Conservation (phyloP, 257 asterid genomes). For the Solanum tarijense region DNA sequence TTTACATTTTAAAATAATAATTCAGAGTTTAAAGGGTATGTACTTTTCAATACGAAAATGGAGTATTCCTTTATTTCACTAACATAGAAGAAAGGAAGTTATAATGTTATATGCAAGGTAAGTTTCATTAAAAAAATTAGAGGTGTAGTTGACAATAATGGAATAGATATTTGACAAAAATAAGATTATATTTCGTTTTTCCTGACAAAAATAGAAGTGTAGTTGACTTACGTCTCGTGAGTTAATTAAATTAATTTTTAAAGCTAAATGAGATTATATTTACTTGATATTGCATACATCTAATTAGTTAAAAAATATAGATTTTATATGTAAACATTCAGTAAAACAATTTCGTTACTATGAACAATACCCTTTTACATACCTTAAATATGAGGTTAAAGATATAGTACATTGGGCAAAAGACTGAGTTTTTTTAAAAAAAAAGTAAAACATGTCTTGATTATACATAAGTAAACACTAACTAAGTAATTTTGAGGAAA, state of each 20-base stretch:
- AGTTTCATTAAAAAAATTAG: background rate
- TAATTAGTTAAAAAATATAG: background rate
- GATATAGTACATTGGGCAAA: background rate
- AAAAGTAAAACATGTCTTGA: background rate
- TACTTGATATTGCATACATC: no score
- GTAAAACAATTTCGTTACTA: background rate
- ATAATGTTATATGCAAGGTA: background rate
- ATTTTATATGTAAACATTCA: background rate
- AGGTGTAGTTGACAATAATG: background rate
- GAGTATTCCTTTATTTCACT: background rate
- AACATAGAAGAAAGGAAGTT: background rate
- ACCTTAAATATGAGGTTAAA: background rate
- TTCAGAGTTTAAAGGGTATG: background rate
- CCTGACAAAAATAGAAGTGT: no score
- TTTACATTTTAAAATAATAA: background rate
- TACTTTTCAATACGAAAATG: background rate
- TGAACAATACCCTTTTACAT: background rate
- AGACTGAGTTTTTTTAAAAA: no score
- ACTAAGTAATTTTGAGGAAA: background rate
- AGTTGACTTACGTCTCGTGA: no score
- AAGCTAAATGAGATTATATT: no score
- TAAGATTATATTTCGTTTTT: no score
- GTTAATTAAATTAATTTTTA: no score
- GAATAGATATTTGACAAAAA: background rate
- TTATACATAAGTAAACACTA: background rate